Conservation (phyloP, 768 basidiomycete genomes). For the Termitomyces sp. region DNA sequence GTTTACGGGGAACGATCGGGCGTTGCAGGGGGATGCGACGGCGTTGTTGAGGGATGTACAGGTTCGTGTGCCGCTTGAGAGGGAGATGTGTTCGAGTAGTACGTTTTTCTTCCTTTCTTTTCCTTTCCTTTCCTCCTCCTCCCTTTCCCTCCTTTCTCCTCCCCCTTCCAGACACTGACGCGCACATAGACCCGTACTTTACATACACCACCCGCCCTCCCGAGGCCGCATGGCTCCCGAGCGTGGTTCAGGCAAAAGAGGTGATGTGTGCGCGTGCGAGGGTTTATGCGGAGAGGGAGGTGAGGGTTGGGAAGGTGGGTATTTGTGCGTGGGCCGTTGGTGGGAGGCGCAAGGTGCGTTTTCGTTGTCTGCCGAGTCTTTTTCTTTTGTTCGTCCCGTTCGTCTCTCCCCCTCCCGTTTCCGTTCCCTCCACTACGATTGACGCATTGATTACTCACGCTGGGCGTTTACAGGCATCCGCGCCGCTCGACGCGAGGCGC, state of each 20-base stretch:
- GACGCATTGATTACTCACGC: neutral
- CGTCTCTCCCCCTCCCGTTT: neutral
- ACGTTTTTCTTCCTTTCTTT: conserved; percentile 4
- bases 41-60: conserved; percentile 37
- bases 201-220: neutral
- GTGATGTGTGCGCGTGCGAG: conserved; percentile 27
- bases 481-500: conserved; percentile 23
- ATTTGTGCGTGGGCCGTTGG: conserved; percentile 38
- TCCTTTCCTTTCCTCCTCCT: neutral
- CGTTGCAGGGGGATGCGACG: conserved; percentile 35
- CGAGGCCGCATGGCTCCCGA: neutral
- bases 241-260: conserved; percentile 21
- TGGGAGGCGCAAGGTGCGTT: conserved; percentile 14
- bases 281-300: conserved; percentile 29
- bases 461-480: conserved; percentile 18
- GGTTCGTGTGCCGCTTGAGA: conserved; percentile 24
- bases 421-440: no score
- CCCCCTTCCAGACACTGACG: neutral
- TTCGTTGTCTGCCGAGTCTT: neutral
- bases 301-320: conserved; percentile 30
- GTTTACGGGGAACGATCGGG: conserved; percentile 43
- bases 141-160: neutral
- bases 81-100: conserved; percentile 25
- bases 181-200: conserved; percentile 6
- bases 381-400: neutral